phyloP scores from a whole-genome alignment of 148 eudicot genomes.

The Rhododendron kiyosumense region DNA sequence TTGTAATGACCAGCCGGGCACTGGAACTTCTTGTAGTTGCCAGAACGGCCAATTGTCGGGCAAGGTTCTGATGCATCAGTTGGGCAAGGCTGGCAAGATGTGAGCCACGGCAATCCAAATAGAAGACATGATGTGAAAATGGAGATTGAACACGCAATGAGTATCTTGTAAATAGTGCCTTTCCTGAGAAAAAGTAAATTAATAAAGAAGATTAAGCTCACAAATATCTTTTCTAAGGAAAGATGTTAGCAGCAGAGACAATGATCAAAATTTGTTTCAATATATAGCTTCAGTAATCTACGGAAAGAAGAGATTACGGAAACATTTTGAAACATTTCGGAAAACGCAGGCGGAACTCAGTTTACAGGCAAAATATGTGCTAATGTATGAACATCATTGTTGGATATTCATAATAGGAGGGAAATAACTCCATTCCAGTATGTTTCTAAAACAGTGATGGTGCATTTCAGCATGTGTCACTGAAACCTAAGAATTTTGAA shows the following conservation, averaged over 20 bases:
- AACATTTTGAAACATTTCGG: neutral
- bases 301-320: neutral
- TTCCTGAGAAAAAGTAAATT: constrained; percentile 44
- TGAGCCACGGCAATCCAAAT: constrained; percentile 94
- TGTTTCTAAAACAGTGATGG: neutral
- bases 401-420: neutral
- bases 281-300: neutral
- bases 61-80: constrained; percentile 56
- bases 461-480: neutral
- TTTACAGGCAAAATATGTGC: neutral
- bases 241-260: neutral
- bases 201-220: constrained; percentile 5
- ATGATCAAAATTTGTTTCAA: neutral
- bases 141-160: constrained; percentile 70
- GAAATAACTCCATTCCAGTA: neutral
- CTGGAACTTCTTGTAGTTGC: too few species aligned
- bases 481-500: neutral
- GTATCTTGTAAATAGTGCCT: constrained; percentile 48
- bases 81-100: constrained; percentile 77
- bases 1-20: too few species aligned
- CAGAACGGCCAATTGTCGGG: constrained; percentile 84
- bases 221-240: neutral
- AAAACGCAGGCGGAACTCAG: neutral
- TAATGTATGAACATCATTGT: neutral
- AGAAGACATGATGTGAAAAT: constrained; percentile 78